Percentiles rank a stretch among this genome's conserved stretches.
phyloP scores from a whole-genome alignment of 371 early-diverging fungal species.

The Mucor lusitanicus region DNA sequence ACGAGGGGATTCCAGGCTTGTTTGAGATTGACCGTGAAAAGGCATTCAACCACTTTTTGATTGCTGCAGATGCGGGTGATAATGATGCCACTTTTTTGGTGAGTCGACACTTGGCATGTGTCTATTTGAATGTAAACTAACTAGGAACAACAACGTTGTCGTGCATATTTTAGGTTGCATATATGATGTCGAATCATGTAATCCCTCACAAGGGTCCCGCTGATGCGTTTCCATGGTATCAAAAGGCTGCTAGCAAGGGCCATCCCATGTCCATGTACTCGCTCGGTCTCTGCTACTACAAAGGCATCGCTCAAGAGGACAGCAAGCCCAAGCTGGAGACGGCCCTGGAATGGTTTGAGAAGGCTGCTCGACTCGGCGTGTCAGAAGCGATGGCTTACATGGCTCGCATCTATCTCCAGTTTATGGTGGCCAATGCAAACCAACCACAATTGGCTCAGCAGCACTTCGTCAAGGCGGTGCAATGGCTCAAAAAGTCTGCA shows the following conservation, averaged over 20 bases:
- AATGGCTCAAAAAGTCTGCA: slow-evolving; percentile 50
- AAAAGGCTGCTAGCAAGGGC: slow-evolving; percentile 53
- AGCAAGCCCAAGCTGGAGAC: slow-evolving; percentile 28
- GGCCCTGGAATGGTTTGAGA: slow-evolving; percentile 50
- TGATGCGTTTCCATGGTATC: slow-evolving; percentile 60
- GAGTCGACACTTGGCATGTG: slow-evolving; percentile 1
- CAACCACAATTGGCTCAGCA: slow-evolving; percentile 20
- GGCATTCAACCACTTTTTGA: slow-evolving; percentile 41
- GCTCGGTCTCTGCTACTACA: slow-evolving; percentile 50
- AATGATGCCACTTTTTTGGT: slow-evolving; percentile 46
- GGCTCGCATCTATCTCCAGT: slow-evolving; percentile 42
- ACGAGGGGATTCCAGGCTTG: slow-evolving; percentile 41
- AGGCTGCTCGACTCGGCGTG: slow-evolving; percentile 48
- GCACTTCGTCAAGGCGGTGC: slow-evolving; percentile 35
- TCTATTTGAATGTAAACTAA: neutral
- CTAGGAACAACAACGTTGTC: slow-evolving; percentile 16
- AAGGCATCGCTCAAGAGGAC: slow-evolving; percentile 38
- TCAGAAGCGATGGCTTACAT: slow-evolving; percentile 43
- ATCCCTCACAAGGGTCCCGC: slow-evolving; percentile 48
- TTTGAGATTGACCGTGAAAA: slow-evolving; percentile 35
- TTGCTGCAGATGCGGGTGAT: slow-evolving; percentile 41
- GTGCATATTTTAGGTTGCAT: slow-evolving; percentile 36
- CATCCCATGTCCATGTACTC: slow-evolving; percentile 45
- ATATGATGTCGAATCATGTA: slow-evolving; percentile 53
- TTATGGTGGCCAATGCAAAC: slow-evolving; percentile 3